phyloP scores from a whole-genome alignment of 306 rosid genomes.

The Luffa aegyptiaca region DNA sequence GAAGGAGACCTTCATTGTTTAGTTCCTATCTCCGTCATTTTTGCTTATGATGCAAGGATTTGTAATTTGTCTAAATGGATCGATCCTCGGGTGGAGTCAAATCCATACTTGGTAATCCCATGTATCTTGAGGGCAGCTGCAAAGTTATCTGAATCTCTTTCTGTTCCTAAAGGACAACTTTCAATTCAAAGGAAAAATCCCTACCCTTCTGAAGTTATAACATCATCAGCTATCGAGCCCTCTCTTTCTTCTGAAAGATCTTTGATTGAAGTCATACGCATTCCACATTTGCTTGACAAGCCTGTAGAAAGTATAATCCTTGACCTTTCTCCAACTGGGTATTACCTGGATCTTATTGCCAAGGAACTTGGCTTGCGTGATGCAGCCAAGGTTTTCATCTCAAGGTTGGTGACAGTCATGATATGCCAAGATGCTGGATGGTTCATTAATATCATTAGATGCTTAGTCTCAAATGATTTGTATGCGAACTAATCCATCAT shows the following conservation, averaged over 20 bases:
- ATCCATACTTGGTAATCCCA: constrained; percentile 44
- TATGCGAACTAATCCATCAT: neutral
- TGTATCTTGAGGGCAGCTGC: constrained; percentile 44
- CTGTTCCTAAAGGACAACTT: constrained; percentile 40
- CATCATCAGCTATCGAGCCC: constrained; percentile 25
- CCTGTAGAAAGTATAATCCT: constrained; percentile 44
- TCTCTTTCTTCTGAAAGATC: constrained; percentile 24
- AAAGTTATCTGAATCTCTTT: constrained; percentile 36
- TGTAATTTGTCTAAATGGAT: constrained; percentile 50
- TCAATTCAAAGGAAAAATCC: constrained; percentile 57
- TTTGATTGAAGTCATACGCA: constrained; percentile 36
- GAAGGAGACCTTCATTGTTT: constrained; percentile 51
- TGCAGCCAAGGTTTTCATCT: constrained; percentile 48
- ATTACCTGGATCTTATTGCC: constrained; percentile 77
- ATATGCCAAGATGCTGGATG: neutral
- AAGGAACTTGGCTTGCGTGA: constrained; percentile 62
- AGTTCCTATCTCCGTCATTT: constrained; percentile 58
- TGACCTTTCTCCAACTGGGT: constrained; percentile 41
- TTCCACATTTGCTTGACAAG: constrained; percentile 59
- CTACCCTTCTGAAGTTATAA: constrained; percentile 42
- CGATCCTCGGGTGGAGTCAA: constrained; percentile 65
- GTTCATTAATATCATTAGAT: constrained; percentile 2
- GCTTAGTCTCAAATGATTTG: constrained; percentile 3
- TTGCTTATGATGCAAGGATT: constrained; percentile 46
- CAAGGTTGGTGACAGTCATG: constrained; percentile 47